These are phyloP conservation scores for Hypoxylon sp. DNA, from an alignment of 2,329 filamentous ascomycete genomes.

Conservation along the genomic window DNA sequence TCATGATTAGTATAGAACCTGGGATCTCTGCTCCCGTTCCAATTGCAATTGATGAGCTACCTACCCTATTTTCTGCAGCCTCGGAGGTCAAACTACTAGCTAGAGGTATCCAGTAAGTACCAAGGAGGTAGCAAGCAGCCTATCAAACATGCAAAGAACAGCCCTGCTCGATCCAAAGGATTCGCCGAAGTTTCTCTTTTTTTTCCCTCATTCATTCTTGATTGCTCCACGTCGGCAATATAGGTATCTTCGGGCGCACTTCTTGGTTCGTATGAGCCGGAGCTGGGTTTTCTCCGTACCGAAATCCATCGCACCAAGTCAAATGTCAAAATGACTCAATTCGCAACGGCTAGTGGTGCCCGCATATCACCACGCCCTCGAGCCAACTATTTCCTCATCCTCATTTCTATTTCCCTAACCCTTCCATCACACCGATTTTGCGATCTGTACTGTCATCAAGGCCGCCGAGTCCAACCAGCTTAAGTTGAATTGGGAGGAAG, in stretches of 20 bases:
- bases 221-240: slow-evolving; percentile 22
- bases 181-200: slow-evolving; percentile 8
- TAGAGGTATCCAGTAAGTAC: slow-evolving; percentile 8
- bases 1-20: slow-evolving; percentile 1
- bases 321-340: slow-evolving; percentile 18
- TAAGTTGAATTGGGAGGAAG: slow-evolving; percentile 40
- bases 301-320: slow-evolving; percentile 14
- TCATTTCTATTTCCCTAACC: slow-evolving; percentile 38
- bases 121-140: slow-evolving; percentile 11
- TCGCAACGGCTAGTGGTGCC: slow-evolving; percentile 23
- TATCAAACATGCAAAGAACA: slow-evolving; percentile 7
- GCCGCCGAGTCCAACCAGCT: slow-evolving; percentile 44
- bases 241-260: slow-evolving; percentile 5
- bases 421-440: slow-evolving; percentile 35
- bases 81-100: background rate
- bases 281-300: slow-evolving; percentile 8
- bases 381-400: slow-evolving; percentile 30
- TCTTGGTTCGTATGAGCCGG: slow-evolving; percentile 9
- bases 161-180: slow-evolving; percentile 3
- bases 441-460: slow-evolving; percentile 35
- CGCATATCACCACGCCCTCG: background rate
- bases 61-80: slow-evolving; percentile 2
- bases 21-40: slow-evolving; percentile 1
- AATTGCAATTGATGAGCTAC: slow-evolving; percentile 11
- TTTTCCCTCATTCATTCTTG: slow-evolving; percentile 28